Percentiles rank a stretch among this genome's conserved stretches.
These are phyloP conservation scores for Exobasidium cylindrosporum DNA, from an alignment of 1,284 basidiomycete genomes.

Conservation along the genomic window DNA sequence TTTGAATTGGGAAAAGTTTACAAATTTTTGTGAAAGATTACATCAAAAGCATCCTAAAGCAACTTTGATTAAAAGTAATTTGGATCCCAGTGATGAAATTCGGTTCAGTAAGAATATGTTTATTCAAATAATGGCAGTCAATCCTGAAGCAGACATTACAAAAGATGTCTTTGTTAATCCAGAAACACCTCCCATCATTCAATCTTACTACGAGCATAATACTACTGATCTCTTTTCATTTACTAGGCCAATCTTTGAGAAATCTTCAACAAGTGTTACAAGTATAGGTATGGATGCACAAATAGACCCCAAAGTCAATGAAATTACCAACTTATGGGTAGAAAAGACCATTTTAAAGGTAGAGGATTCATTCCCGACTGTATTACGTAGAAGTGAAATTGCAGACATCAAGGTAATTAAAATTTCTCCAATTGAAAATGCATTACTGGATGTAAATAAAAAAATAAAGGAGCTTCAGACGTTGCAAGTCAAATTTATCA, in stretches of 20 bases:
- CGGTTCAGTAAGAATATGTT: constrained; percentile 32
- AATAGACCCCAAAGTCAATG: background rate
- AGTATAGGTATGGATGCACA: constrained; percentile 5
- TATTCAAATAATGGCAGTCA: constrained; percentile 75
- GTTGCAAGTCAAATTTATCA: constrained; percentile 70
- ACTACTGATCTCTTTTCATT: constrained; percentile 61
- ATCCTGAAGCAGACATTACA: constrained; percentile 77
- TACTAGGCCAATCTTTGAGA: constrained; percentile 58
- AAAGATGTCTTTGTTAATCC: constrained; percentile 79
- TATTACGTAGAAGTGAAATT: constrained; percentile 84
- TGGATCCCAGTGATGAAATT: constrained; percentile 68
- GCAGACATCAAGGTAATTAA: constrained; percentile 71
- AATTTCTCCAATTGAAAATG: constrained; percentile 81
- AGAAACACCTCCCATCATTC: constrained; percentile 74
- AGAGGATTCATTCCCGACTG: constrained; percentile 86
- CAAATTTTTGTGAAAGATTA: constrained; percentile 79
- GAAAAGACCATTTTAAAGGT: constrained; percentile 65
- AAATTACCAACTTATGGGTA: constrained; percentile 62
- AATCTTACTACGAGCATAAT: constrained; percentile 79
- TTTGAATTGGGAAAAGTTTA: constrained; percentile 81
- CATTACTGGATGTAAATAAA: constrained; percentile 73
- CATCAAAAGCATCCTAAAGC: constrained; percentile 86
- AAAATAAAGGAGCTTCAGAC: constrained; percentile 73
- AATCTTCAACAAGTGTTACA: constrained; percentile 23
- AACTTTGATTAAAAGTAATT: constrained; percentile 70